Percentiles rank a stretch among this genome's conserved stretches.
phyloP scores from a whole-genome alignment of 2,329 filamentous ascomycete genomes.

The Xylaria polymorpha region DNA sequence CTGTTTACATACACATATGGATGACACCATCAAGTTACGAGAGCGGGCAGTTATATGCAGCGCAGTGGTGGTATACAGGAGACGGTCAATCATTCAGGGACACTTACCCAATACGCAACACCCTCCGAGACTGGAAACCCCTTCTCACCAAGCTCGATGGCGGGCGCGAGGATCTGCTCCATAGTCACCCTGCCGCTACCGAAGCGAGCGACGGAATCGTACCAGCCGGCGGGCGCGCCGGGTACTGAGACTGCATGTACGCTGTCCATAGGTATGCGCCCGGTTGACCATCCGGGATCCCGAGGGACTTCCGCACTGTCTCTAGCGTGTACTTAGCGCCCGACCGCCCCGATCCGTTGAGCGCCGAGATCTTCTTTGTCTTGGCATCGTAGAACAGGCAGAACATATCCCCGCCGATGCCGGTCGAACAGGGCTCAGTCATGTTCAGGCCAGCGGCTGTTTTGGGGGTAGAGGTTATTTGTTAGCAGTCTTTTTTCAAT shows the following conservation, averaged over 20 bases:
- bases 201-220: constrained; percentile 86
- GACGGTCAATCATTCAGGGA: not conserved
- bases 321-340: constrained; percentile 76
- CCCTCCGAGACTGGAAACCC: constrained; percentile 92
- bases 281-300: constrained; percentile 65
- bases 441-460: constrained; percentile 90
- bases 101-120: constrained; percentile 73
- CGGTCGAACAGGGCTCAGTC: constrained; percentile 91
- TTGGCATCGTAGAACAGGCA: constrained; percentile 90
- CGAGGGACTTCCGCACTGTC: constrained; percentile 75
- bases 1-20: not conserved
- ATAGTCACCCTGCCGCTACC: constrained; percentile 86
- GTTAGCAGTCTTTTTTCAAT: constrained; percentile 17
- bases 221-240: constrained; percentile 92
- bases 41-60: not conserved
- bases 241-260: constrained; percentile 88
- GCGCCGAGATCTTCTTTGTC: constrained; percentile 81
- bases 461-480: not conserved
- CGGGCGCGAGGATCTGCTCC: constrained; percentile 82
- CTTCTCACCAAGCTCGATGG: constrained; percentile 85
- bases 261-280: constrained; percentile 78
- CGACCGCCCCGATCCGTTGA: constrained; percentile 94
- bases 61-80: not conserved
- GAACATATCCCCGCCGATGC: constrained; percentile 98
- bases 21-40: no score